Conservation (phyloP, 129 eudicot species). For the Calendula officinalis region DNA sequence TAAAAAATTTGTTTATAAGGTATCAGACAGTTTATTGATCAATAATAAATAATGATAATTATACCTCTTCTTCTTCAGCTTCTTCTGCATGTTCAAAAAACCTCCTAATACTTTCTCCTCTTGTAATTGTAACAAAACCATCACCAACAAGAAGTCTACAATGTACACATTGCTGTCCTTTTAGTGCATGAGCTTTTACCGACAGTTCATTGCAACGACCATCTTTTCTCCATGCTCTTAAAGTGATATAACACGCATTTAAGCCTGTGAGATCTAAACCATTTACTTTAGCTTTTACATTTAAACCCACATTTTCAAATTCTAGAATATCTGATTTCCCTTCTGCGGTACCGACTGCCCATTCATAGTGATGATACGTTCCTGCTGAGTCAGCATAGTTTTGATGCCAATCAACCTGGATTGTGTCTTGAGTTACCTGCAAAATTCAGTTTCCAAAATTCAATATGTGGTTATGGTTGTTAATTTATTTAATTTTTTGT, state of each 20-base stretch:
- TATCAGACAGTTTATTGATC: not conserved
- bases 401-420: constrained; percentile 89
- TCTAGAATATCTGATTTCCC: constrained; percentile 86
- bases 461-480: constrained; percentile 10
- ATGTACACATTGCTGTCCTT: constrained; percentile 85
- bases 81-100: constrained; percentile 97
- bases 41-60: constrained; percentile 1
- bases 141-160: constrained; percentile 90
- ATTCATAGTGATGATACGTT: constrained; percentile 83
- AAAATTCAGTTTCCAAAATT: not conserved
- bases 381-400: constrained; percentile 63
- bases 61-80: constrained; percentile 94
- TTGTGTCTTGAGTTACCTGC: constrained; percentile 75
- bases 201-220: constrained; percentile 71
- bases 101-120: constrained; percentile 71
- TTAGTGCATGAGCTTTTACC: constrained; percentile 91
- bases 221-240: constrained; percentile 88
- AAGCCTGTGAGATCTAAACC: constrained; percentile 72
- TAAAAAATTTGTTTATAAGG: not conserved
- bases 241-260: constrained; percentile 78
- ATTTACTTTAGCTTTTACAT: constrained; percentile 60
- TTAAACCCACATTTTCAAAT: constrained; percentile 86
- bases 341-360: constrained; percentile 91
- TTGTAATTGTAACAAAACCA: constrained; percentile 72
- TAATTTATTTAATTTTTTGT: not conserved